A percentile compares a stretch with the other conserved stretches of the same genome.
Evolutionary conservation across 2,329 filamentous ascomycete genomes (phyloP).

Genomic region (Eutypella sp.): DNA sequence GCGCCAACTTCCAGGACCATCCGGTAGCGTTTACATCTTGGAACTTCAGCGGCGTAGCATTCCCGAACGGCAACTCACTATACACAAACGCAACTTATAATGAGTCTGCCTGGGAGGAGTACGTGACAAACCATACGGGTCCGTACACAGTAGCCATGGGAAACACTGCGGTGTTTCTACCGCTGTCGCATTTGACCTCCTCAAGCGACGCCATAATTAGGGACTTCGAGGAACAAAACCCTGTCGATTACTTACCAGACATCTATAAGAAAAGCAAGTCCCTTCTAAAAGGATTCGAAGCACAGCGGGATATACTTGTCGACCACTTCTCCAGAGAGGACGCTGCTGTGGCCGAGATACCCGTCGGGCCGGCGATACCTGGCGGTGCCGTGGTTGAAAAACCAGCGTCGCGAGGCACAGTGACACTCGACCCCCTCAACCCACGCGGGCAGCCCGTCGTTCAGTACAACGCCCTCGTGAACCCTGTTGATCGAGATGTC

Average conservation of each 20-base stretch:
- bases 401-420: slow-evolving; percentile 48
- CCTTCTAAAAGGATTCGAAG: slow-evolving; percentile 14
- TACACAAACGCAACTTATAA: slow-evolving; percentile 21
- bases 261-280: not conserved
- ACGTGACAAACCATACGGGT: slow-evolving; percentile 21
- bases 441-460: slow-evolving; percentile 43
- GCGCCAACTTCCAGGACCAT: slow-evolving; percentile 53
- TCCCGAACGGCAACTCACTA: slow-evolving; percentile 16
- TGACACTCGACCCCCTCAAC: slow-evolving; percentile 43
- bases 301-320: slow-evolving; percentile 7
- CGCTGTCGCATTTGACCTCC: slow-evolving; percentile 1
- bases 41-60: slow-evolving; percentile 16
- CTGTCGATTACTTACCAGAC: not conserved
- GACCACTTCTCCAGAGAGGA: not conserved
- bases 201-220: slow-evolving; percentile 8
- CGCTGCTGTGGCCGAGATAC: not conserved
- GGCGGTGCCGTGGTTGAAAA: slow-evolving; percentile 15
- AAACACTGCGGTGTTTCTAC: slow-evolving; percentile 15
- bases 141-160: slow-evolving; percentile 24
- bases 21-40: not conserved
- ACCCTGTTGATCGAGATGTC: slow-evolving; percentile 48
- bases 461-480: slow-evolving; percentile 35
- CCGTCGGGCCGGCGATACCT: slow-evolving; percentile 5
- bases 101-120: slow-evolving; percentile 17
- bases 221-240: not conserved